phyloP scores from a whole-genome alignment of 2,329 filamentous ascomycete species.

The Fusarium irregulare region DNA sequence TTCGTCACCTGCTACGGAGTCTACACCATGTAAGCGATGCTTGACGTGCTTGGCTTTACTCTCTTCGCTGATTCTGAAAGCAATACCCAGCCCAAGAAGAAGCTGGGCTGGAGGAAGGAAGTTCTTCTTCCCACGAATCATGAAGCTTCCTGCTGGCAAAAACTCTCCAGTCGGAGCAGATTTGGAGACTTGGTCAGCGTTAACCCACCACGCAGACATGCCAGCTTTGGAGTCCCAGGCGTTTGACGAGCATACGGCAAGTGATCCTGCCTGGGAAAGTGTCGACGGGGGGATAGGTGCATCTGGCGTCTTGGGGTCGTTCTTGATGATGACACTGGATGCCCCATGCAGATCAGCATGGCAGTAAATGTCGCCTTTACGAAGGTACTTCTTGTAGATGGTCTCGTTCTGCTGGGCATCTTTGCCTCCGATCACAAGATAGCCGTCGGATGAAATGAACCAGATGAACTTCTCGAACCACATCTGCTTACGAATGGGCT shows the following conservation, averaged over 20 bases:
- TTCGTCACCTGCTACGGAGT: conserved; percentile 31
- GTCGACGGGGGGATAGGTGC: conserved; percentile 93
- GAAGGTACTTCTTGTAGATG: conserved; percentile 86
- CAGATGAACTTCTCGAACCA: conserved; percentile 99
- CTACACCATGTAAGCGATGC: conserved; percentile 60
- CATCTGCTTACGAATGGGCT: conserved; percentile 82
- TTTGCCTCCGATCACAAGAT: conserved; percentile 88
- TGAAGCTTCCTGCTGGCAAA: conserved; percentile 80
- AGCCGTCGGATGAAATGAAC: conserved; percentile 96
- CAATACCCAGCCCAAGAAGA: conserved; percentile 85
- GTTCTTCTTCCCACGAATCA: conserved; percentile 88
- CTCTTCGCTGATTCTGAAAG: conserved; percentile 90
- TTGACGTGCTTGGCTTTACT: conserved; percentile 85
- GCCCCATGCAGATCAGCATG: conserved; percentile 91
- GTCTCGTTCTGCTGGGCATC: conserved; percentile 92
- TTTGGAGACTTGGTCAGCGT: conserved; percentile 90
- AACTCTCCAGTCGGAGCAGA: conserved; percentile 83
- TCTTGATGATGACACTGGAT: conserved; percentile 89
- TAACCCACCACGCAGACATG: conserved; percentile 97
- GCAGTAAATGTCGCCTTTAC: conserved; percentile 90
- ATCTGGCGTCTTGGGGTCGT: conserved; percentile 79
- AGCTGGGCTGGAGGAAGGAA: conserved; percentile 89
- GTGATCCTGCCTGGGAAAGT: conserved; percentile 85
- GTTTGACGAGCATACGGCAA: conserved; percentile 85
- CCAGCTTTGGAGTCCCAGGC: conserved; percentile 98